Percentiles rank a stretch among this genome's conserved stretches.
These are phyloP conservation scores for Chrysanthemum seticuspe DNA, from an alignment of 129 eudicot genomes.

Conservation along the genomic window DNA sequence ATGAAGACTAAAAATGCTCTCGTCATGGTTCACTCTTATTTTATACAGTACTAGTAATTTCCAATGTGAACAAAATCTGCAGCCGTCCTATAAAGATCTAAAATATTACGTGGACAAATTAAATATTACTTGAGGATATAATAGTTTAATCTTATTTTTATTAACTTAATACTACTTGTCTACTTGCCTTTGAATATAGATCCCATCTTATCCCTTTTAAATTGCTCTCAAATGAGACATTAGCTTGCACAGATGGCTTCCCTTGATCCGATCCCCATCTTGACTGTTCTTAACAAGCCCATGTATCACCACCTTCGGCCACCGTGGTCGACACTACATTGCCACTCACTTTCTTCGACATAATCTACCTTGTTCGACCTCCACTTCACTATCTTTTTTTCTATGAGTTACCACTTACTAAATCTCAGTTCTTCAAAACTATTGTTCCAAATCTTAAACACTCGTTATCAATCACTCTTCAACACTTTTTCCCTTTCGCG, in stretches of 20 bases:
- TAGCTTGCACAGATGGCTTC: neutral
- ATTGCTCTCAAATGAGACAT: too few species aligned
- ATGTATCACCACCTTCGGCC: constrained; percentile 34
- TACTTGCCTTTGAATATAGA: too few species aligned
- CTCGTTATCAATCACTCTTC: constrained; percentile 38
- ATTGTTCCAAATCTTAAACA: constrained; percentile 34
- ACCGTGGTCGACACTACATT: constrained; percentile 13
- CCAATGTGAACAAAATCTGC: too few species aligned
- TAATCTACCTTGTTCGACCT: constrained; percentile 25
- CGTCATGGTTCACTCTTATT: too few species aligned
- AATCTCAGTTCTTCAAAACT: constrained; percentile 22
- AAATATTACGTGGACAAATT: too few species aligned
- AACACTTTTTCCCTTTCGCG: constrained; percentile 33
- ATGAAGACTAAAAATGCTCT: too few species aligned
- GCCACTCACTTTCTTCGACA: constrained; percentile 41
- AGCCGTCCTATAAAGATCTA: too few species aligned
- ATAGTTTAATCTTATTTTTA: too few species aligned
- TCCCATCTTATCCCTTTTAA: too few species aligned
- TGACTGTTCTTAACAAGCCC: constrained; percentile 23
- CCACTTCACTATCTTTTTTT: constrained; percentile 40
- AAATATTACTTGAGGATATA: too few species aligned
- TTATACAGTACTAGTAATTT: too few species aligned
- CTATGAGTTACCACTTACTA: constrained; percentile 28
- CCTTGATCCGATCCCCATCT: neutral
- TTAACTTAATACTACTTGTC: too few species aligned